Base-by-base conservation (phyloP, 805 yeast genomes). In the Candida arabinofermentans region DNA sequence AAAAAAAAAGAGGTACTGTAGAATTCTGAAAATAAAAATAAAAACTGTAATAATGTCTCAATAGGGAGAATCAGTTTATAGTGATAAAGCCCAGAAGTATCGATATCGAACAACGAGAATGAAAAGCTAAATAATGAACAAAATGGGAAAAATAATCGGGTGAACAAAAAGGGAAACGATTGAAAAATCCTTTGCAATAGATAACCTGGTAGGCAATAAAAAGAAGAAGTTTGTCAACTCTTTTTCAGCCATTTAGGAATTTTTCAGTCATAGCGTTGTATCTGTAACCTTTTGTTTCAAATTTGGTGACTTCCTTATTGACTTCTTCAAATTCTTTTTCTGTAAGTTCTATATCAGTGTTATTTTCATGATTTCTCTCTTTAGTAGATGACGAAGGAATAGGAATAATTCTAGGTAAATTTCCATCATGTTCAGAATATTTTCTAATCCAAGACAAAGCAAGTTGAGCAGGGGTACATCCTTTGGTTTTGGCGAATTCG, bases 341-440 rank as follows among this genome's bases (percentile, higher is more conserved):
- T 2, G 79, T 58, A 41, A 88, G 65, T 9, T 62, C 60, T 36
- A 75, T 51, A 37, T 59, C 61, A 18, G 68, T 63, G 49, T 75
- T 67, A 64, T 87, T 89, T 57, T 78, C 84, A 36, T 70, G 68
- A 14, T 83, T 77, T 59, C 86, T 80, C 9, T 61, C 67, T 3
- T 65, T 59, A 29, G 81, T 74, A 6, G 88, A 74, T 3, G 86
- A 81, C 40, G 90, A 82, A 17, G 96, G 96, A 58, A 89, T 84
- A 26, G 96, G 95, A 35, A 89, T 56, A 34, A 86, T 70, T 44
- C 65, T 69, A 21, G 89, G 75, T 40, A 67, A 71, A 24, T 49
- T 52, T 4, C 51, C 53, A 49, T 50, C 52, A 34, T 40, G 50
- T 2, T 74, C 77, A 8, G 67, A 59, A 51, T 58, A 69, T 39